phyloP scores from a whole-genome alignment of 345 rosid species.

The Aethionema arabicum region DNA sequence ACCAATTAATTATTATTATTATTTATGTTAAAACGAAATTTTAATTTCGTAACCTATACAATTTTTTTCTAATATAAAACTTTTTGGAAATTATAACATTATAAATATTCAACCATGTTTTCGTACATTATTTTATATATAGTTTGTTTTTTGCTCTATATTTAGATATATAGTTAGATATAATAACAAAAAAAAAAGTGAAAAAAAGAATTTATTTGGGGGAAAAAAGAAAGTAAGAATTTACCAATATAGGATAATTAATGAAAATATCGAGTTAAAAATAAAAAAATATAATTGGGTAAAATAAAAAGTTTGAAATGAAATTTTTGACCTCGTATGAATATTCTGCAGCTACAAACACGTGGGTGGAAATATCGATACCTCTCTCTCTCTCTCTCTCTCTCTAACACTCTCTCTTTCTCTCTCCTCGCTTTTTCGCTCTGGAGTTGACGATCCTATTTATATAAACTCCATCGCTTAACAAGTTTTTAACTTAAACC shows the following conservation, averaged over 20 bases:
- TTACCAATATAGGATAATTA: neutral
- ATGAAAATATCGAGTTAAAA: neutral
- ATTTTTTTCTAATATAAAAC: no score
- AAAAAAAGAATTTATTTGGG: no score
- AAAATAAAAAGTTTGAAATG: neutral
- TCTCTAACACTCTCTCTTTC: slow-evolving; percentile 15
- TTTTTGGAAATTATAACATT: no score
- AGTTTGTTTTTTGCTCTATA: no score
- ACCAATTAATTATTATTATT: neutral
- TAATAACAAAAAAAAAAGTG: no score
- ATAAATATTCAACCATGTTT: no score
- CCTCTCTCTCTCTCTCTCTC: slow-evolving; percentile 24
- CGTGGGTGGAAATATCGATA: slow-evolving; percentile 50
- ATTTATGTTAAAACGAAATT: no score
- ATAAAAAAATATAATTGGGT: neutral
- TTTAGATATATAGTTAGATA: no score
- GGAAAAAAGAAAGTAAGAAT: no score
- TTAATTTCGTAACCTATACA: no score
- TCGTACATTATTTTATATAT: no score
- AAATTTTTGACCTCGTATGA: slow-evolving; percentile 36
- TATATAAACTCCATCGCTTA: slow-evolving; percentile 24
- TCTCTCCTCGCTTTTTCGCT: slow-evolving; percentile 26
- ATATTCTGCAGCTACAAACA: slow-evolving; percentile 41
- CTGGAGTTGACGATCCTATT: slow-evolving; percentile 21
- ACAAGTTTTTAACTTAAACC: slow-evolving; percentile 29